Base-by-base conservation (phyloP, 768 basidiomycete genomes). In the Royoungia palumana region DNA sequence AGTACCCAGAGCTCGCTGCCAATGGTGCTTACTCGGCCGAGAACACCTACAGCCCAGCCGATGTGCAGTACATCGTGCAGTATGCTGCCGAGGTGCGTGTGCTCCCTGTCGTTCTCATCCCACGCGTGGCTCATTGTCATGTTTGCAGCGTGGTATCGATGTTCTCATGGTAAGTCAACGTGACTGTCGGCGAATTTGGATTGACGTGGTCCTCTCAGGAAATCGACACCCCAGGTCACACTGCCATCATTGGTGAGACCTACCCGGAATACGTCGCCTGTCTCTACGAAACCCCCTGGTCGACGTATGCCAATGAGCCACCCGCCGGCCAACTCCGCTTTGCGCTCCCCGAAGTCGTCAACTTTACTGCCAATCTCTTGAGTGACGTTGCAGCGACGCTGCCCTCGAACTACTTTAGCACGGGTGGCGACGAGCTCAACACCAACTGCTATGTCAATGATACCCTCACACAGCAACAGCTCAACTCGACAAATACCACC, bases 201-300 rank as follows among this genome's bases (percentile, higher is more conserved):
- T 12, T 28, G 28, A 28, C 28, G 28, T 12, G 28, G 28, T 28
- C 6, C 25, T 22, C 13, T n/a, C 46, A 83, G 80, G 90, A 92
- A 72, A 78, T 93, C 44, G 92, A 92, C 61, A 87, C 79, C 2
- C 91, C 91, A 1, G 91, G 90, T 0, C 92, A 93, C 65, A 89
- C 89, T 2, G 73, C 84, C 1, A 67, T 74, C 25, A 84, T 94
- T 34, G 75, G 74, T 3, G 56, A 70, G 8, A 74, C 85, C 0
- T 78, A 88, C 59, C 90, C 91, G 0, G 85, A 91, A 25, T 78
- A 81, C 48, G 65, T 93, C 34, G 89, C 89, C 1, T 92, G 91
- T 56, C 62, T 70, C 14, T 63, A 75, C 14, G 74, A 72, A 2
- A 65, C 72, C 2, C 85, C 84, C 0, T 86, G 86, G 84, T 16